These are phyloP conservation scores for Linum tenue DNA, from an alignment of 345 rosid species.

Conservation along the genomic window DNA sequence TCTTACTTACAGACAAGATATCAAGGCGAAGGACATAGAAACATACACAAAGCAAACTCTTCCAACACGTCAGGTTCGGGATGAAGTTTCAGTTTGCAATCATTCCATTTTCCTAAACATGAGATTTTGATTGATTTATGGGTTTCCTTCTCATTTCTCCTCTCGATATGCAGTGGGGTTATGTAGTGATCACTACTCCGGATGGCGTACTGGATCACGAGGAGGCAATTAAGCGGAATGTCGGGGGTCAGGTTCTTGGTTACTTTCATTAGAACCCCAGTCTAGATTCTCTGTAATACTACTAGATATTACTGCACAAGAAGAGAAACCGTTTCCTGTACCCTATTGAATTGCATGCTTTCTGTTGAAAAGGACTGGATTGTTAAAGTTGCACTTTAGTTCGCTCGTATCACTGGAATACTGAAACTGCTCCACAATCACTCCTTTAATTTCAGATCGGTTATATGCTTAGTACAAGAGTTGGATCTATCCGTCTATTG, in stretches of 20 bases:
- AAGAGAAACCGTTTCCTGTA: background rate
- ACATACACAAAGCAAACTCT: conserved; percentile 39
- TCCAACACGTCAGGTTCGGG: conserved; percentile 16
- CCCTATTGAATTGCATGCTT: background rate
- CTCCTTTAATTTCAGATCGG: too few species aligned
- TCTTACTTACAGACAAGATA: conserved; percentile 4
- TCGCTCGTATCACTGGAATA: too few species aligned
- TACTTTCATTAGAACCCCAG: conserved; percentile 51
- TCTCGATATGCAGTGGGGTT: conserved; percentile 65
- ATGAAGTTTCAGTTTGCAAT: too few species aligned
- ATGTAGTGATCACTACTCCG: conserved; percentile 79
- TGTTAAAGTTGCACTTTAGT: background rate
- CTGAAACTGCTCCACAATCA: too few species aligned
- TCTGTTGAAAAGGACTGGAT: background rate
- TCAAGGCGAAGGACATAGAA: conserved; percentile 32
- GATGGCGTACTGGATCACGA: conserved; percentile 95
- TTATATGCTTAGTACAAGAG: too few species aligned
- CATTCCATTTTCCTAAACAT: too few species aligned
- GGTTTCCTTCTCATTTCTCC: background rate
- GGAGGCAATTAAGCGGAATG: conserved; percentile 65
- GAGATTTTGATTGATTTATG: background rate
- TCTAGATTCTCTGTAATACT: background rate
- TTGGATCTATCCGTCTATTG: too few species aligned
- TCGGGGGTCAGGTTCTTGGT: conserved; percentile 91
- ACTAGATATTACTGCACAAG: conserved; percentile 33